Evolutionary conservation across 2,329 filamentous ascomycete genomes (phyloP).

Genomic region (Fusarium kyushuense): DNA sequence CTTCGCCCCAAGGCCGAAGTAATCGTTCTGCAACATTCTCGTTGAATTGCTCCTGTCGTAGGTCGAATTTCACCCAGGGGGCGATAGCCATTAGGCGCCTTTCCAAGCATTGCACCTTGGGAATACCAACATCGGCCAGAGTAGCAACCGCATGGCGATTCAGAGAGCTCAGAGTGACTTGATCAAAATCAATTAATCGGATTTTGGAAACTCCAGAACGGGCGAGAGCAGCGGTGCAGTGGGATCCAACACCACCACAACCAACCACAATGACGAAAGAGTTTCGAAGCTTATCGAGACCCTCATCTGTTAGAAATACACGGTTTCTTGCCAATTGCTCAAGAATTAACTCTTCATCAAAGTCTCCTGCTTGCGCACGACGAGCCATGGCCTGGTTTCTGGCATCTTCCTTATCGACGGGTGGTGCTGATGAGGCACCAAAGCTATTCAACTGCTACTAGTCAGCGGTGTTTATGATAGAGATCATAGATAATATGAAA

Average conservation of each 20-base stretch:
- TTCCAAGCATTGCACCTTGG: constrained; percentile 89
- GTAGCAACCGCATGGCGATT: constrained; percentile 98
- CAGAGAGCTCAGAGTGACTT: constrained; percentile 92
- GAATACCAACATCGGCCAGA: constrained; percentile 89
- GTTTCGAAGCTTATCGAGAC: constrained; percentile 80
- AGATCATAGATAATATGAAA: too few species aligned
- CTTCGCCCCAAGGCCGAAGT: constrained; percentile 73
- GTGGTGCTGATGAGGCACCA: constrained; percentile 63
- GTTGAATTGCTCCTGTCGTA: constrained; percentile 85
- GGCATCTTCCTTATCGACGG: constrained; percentile 70
- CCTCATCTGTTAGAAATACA: constrained; percentile 87
- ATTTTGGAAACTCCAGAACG: constrained; percentile 90
- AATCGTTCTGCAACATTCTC: constrained; percentile 73
- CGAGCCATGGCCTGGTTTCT: constrained; percentile 69
- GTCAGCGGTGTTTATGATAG: constrained; percentile 16
- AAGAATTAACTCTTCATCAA: constrained; percentile 83
- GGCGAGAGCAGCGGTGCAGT: constrained; percentile 86
- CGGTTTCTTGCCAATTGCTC: constrained; percentile 95
- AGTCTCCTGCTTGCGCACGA: constrained; percentile 72
- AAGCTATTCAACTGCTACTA: constrained; percentile 68
- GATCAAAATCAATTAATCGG: constrained; percentile 94
- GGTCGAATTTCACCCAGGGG: constrained; percentile 92
- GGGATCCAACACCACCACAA: constrained; percentile 93
- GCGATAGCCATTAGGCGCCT: constrained; percentile 85
- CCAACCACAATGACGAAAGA: constrained; percentile 92